Evolutionary conservation across 208 protist genomes (phyloP).

Genomic region (Trypanosoma avium): DNA sequence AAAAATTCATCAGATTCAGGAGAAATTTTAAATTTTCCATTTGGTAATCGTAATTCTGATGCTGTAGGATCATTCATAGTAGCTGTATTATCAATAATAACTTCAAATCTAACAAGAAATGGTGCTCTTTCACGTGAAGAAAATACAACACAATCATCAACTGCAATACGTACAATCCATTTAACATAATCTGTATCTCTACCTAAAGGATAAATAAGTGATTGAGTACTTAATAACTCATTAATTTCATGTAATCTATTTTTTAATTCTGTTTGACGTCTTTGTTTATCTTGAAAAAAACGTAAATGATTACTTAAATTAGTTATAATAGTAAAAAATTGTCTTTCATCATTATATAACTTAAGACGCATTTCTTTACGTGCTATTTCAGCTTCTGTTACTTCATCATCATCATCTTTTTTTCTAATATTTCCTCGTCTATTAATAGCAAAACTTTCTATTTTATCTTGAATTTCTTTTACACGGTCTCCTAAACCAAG

Average conservation of each 20-base stretch:
- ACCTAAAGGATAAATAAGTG: conserved; percentile 75
- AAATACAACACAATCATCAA: conserved; percentile 90
- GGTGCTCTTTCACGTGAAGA: conserved; percentile 85
- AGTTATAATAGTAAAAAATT: conserved; percentile 73
- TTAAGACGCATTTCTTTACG: conserved; percentile 82
- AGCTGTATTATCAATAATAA: conserved; percentile 83
- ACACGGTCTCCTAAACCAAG: conserved; percentile 57
- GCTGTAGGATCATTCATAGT: conserved; percentile 75
- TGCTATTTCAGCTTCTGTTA: conserved; percentile 45
- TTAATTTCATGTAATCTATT: conserved; percentile 63
- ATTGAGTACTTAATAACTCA: conserved; percentile 43
- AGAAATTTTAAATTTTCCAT: conserved; percentile 61
- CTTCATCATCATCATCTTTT: not conserved
- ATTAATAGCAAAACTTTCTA: conserved; percentile 91
- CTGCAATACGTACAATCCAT: conserved; percentile 86
- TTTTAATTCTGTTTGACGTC: conserved; percentile 75
- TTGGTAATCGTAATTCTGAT: conserved; percentile 54
- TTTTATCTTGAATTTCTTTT: conserved; percentile 75
- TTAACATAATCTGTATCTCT: conserved; percentile 56
- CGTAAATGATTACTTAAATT: conserved; percentile 74
- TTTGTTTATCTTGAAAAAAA: conserved; percentile 55
- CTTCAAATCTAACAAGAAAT: conserved; percentile 84
- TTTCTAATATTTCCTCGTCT: conserved; percentile 12
- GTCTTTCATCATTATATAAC: conserved; percentile 80
- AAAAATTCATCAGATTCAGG: conserved; percentile 52